These are phyloP conservation scores for Nakazawaea ambrosiae DNA, from an alignment of 805 yeast species.

Conservation along the genomic window DNA sequence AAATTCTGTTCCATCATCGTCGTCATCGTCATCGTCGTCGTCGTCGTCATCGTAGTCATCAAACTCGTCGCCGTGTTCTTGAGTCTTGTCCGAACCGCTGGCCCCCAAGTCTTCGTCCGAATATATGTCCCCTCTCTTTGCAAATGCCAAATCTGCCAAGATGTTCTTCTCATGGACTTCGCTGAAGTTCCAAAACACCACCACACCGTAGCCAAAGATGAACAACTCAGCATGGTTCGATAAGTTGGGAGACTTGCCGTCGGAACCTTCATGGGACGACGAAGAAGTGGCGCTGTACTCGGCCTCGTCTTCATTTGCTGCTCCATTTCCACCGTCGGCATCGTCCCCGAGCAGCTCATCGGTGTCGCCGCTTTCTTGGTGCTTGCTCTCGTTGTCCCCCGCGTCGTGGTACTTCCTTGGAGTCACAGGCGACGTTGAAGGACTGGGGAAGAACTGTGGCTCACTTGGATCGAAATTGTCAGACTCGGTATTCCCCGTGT, in stretches of 20 bases:
- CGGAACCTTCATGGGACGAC: neutral
- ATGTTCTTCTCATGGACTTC: constrained; percentile 90
- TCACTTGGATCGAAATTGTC: constrained; percentile 77
- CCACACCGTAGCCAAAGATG: constrained; percentile 85
- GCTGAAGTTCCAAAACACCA: constrained; percentile 96
- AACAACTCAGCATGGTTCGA: constrained; percentile 81
- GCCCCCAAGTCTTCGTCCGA: constrained; percentile 36
- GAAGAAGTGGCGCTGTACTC: neutral
- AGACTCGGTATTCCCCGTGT: constrained; percentile 15
- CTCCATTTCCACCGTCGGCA: neutral
- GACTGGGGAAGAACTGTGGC: constrained; percentile 74
- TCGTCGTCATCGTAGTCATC: constrained; percentile 27
- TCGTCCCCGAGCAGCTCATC: neutral
- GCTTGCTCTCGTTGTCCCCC: neutral
- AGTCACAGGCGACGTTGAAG: constrained; percentile 18
- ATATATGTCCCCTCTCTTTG: constrained; percentile 33
- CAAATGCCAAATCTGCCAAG: constrained; percentile 84
- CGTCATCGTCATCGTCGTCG: constrained; percentile 34
- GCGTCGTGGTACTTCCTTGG: neutral
- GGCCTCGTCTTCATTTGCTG: neutral
- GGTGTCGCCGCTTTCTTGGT: neutral
- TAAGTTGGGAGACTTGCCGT: constrained; percentile 29
- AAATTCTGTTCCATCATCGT: constrained; percentile 22
- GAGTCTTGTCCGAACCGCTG: constrained; percentile 27
- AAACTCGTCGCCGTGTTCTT: constrained; percentile 36